phyloP scores from a whole-genome alignment of 495 filamentous ascomycete genomes.

The Durotheca rogersii region DNA sequence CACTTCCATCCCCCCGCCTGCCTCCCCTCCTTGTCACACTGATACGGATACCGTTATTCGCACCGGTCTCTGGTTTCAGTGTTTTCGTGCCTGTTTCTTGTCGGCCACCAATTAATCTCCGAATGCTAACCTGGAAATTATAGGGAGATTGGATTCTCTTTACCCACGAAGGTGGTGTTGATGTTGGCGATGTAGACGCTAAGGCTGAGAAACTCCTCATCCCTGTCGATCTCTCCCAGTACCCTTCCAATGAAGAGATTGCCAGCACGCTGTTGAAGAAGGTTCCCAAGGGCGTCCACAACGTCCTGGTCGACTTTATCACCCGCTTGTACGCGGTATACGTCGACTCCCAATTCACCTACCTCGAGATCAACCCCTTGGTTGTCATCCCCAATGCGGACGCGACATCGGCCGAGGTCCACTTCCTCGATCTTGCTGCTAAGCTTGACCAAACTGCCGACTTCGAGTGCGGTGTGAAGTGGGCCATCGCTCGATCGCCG shows the following conservation, averaged over 20 bases:
- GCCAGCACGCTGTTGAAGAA: constrained; percentile 81
- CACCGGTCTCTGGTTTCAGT: constrained; percentile 7
- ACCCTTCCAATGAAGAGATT: constrained; percentile 93
- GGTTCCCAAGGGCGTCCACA: constrained; percentile 93
- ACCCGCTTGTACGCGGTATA: constrained; percentile 72
- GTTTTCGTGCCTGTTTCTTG: constrained; percentile 12
- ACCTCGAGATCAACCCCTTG: constrained; percentile 99
- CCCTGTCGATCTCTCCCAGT: constrained; percentile 91
- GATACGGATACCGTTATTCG: constrained; percentile 11
- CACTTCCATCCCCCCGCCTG: too few relatives aligned
- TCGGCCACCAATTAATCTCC: constrained; percentile 10
- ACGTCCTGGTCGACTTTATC: constrained; percentile 98
- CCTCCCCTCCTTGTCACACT: constrained; percentile 28
- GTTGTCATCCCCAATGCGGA: constrained; percentile 95
- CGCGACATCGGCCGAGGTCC: constrained; percentile 86
- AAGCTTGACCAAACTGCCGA: constrained; percentile 99
- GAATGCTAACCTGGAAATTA: constrained; percentile 35
- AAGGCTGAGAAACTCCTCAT: constrained; percentile 99
- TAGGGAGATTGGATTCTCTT: constrained; percentile 99
- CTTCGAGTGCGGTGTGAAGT: constrained; percentile 99
- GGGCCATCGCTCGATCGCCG: constrained; percentile 90
- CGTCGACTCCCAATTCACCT: constrained; percentile 99
- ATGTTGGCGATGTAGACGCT: constrained; percentile 97
- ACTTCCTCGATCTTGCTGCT: constrained; percentile 97
- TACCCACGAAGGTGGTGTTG: constrained; percentile 98